Percentiles rank a stretch among this genome's conserved stretches.
Evolutionary conservation across 352 stramenopile genomes (phyloP).

Genomic region (Bremia lactucae): DNA sequence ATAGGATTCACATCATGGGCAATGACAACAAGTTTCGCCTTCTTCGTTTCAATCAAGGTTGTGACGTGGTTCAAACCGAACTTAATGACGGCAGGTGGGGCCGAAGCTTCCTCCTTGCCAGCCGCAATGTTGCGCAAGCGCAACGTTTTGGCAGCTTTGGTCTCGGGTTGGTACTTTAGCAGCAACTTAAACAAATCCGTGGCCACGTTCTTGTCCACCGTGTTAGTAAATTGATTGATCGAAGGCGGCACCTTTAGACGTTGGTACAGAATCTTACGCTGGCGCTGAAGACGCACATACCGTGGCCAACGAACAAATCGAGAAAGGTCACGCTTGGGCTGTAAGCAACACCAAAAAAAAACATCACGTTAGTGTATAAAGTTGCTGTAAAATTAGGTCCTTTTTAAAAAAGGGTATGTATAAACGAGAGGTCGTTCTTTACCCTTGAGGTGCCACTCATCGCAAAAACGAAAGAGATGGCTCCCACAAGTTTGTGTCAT

Average conservation of each 20-base stretch:
- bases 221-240: conserved; percentile 99
- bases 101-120: conserved; percentile 85
- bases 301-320: conserved; percentile 98
- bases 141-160: conserved; percentile 94
- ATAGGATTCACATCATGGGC: conserved; percentile 98
- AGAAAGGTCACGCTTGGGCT: conserved; percentile 93
- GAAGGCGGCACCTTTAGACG: conserved; percentile 97
- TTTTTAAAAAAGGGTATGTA: too few species aligned
- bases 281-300: conserved; percentile 98
- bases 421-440: too few species aligned
- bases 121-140: conserved; percentile 94
- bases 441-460: conserved; percentile 60
- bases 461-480: conserved; percentile 33
- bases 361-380: conserved; percentile 9
- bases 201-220: conserved; percentile 96
- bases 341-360: conserved; percentile 13
- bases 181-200: conserved; percentile 98
- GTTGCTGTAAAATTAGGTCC: neutral
- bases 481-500: conserved; percentile 89
- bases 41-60: conserved; percentile 98
- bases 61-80: conserved; percentile 99
- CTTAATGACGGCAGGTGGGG: conserved; percentile 91
- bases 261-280: conserved; percentile 98
- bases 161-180: conserved; percentile 98
- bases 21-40: conserved; percentile 98